Percentiles rank a stretch among this genome's conserved stretches.
Conservation (phyloP, 495 filamentous ascomycete genomes). For the Neurospora sp. region DNA sequence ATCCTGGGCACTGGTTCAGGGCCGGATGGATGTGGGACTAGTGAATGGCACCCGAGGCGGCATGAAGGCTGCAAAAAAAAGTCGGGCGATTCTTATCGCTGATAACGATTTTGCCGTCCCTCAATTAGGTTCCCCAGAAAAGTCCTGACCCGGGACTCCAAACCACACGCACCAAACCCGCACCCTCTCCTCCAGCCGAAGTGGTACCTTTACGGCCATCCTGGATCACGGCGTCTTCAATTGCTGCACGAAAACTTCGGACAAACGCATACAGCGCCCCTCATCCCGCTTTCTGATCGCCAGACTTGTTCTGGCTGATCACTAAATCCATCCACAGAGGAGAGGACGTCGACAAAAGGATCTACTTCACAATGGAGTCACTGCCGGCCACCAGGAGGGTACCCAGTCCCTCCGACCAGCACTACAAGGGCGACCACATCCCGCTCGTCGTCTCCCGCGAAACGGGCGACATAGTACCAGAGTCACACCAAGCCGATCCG, state of each 20-base stretch:
- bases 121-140: not conserved
- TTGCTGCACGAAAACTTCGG: not conserved
- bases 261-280: not conserved
- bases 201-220: not conserved
- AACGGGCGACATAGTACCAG: constrained; percentile 45
- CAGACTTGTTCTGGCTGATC: not conserved
- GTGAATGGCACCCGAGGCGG: not conserved
- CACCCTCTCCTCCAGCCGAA: not conserved
- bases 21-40: not conserved
- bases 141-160: not conserved
- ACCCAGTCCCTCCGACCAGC: constrained; percentile 11
- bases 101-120: not conserved
- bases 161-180: not conserved
- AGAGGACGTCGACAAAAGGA: not conserved
- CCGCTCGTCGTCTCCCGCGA: constrained; percentile 50
- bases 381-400: constrained; percentile 11
- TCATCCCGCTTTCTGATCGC: not conserved
- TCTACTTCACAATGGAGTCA: constrained; percentile 12
- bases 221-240: not conserved
- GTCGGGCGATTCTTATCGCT: not conserved
- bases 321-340: not conserved
- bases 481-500: constrained; percentile 23
- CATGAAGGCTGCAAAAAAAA: not conserved
- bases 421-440: constrained; percentile 7
- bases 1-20: not conserved